Evolutionary conservation across 176 grass and related monocot genomes (phyloP).

Genomic region (Calamus simplicifolius): DNA sequence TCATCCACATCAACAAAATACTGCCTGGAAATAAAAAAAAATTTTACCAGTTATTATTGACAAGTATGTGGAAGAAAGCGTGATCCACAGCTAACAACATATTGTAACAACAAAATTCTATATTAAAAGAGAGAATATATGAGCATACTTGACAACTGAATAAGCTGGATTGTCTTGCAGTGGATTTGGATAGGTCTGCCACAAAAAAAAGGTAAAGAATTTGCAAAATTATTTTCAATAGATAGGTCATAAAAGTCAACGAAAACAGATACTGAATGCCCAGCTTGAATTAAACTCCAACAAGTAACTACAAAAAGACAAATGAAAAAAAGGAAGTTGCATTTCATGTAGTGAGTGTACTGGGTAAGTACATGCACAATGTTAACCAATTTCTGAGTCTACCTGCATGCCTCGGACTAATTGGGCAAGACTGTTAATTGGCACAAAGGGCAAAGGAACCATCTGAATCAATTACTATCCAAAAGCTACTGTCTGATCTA

Average conservation of each 20-base stretch:
- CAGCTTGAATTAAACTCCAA: too few relatives aligned
- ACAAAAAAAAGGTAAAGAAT: slow-evolving; percentile 22
- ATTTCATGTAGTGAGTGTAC: too few relatives aligned
- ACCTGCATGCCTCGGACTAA: too few relatives aligned
- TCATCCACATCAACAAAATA: slow-evolving; percentile 94
- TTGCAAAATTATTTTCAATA: slow-evolving; percentile 18
- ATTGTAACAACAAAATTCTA: background rate
- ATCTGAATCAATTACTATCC: too few relatives aligned
- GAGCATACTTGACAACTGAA: slow-evolving; percentile 79
- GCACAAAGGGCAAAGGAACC: too few relatives aligned
- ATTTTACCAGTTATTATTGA: background rate
- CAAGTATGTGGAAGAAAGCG: background rate
- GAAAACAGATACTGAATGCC: too few relatives aligned
- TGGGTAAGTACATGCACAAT: too few relatives aligned
- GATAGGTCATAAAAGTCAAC: background rate
- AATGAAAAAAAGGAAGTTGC: too few relatives aligned
- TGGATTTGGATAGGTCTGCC: slow-evolving; percentile 81
- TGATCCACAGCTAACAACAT: background rate
- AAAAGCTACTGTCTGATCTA: too few relatives aligned
- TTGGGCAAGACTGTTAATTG: too few relatives aligned
- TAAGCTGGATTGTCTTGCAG: slow-evolving; percentile 84
- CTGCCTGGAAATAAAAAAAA: slow-evolving; percentile 48
- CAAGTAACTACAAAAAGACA: too few relatives aligned
- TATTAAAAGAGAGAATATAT: background rate
- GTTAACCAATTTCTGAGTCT: too few relatives aligned